These are phyloP conservation scores for Nevesoporus exiguus DNA, from an alignment of 768 basidiomycete species.

Conservation along the genomic window DNA sequence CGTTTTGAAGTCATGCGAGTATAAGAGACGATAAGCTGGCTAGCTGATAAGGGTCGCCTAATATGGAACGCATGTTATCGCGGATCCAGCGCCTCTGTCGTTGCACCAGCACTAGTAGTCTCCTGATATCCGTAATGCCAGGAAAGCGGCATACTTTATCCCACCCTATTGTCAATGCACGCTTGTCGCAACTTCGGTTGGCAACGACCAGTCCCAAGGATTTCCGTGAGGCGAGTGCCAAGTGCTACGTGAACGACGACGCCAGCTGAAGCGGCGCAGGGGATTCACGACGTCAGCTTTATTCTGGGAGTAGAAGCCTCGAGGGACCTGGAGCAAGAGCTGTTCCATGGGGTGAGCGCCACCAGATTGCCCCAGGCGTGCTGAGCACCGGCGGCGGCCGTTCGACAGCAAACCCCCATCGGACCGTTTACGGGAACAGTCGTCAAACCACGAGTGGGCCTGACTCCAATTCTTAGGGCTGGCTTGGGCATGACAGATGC, in stretches of 20 bases:
- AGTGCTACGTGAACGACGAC: neutral
- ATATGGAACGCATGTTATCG: neutral
- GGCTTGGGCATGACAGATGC: slow-evolving; percentile 93
- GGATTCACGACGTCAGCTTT: slow-evolving; percentile 69
- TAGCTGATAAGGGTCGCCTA: neutral
- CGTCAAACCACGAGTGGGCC: slow-evolving; percentile 75
- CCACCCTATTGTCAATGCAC: slow-evolving; percentile 72
- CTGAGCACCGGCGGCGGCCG: neutral
- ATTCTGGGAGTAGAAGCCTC: slow-evolving; percentile 85
- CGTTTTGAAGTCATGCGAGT: slow-evolving; percentile 86
- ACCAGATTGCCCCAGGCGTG: neutral
- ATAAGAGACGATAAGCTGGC: slow-evolving; percentile 65
- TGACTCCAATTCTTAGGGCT: slow-evolving; percentile 90
- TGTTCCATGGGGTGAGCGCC: slow-evolving; percentile 59
- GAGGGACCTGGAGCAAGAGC: slow-evolving; percentile 57
- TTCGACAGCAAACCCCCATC: slow-evolving; percentile 70
- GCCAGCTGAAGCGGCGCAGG: slow-evolving; percentile 39
- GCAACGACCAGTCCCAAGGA: slow-evolving; percentile 61
- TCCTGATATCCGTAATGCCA: slow-evolving; percentile 24
- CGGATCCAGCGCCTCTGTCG: neutral
- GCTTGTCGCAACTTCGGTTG: slow-evolving; percentile 68
- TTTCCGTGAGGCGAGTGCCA: slow-evolving; percentile 66
- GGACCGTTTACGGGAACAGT: slow-evolving; percentile 71
- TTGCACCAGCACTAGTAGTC: neutral
- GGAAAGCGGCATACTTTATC: slow-evolving; percentile 50